These are phyloP conservation scores for Aspergillus homomorphus DNA, from an alignment of 495 filamentous ascomycete genomes.

Conservation along the genomic window DNA sequence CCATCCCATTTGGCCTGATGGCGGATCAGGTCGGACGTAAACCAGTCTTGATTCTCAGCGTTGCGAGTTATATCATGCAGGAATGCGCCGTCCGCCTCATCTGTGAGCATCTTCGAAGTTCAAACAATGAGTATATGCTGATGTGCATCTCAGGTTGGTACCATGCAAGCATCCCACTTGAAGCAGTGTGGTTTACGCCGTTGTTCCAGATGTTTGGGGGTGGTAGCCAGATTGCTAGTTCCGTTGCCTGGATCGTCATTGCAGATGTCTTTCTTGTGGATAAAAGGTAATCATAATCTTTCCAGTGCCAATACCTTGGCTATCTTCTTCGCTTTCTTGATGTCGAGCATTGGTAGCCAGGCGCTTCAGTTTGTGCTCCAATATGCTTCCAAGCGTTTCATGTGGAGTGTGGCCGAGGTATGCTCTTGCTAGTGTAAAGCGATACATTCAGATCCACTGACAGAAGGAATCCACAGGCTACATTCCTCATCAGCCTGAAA, in stretches of 20 bases:
- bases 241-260: constrained; percentile 9
- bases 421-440: not conserved
- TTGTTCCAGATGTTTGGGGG: constrained; percentile 14
- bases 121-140: not conserved
- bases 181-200: constrained; percentile 10
- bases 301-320: not conserved
- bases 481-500: constrained; percentile 11
- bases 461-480: constrained; percentile 3
- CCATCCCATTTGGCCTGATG: constrained; percentile 12
- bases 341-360: constrained; percentile 6
- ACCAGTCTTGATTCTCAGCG: constrained; percentile 1
- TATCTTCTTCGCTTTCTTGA: constrained; percentile 8
- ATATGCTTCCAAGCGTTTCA: constrained; percentile 12
- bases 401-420: constrained; percentile 14
- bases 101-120: not conserved
- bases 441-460: not conserved
- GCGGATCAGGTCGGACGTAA: constrained; percentile 9
- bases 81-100: constrained; percentile 8
- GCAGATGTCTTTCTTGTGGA: constrained; percentile 10
- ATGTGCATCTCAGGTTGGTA: constrained; percentile 8
- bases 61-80: constrained; percentile 5
- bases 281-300: constrained; percentile 6
- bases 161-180: constrained; percentile 5
- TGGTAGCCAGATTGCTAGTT: constrained; percentile 2
- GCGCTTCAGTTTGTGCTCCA: constrained; percentile 10